A percentile compares a stretch with the other conserved stretches of the same genome.
Conservation (phyloP, 805 yeast species). For the Candida silvicultrix region DNA sequence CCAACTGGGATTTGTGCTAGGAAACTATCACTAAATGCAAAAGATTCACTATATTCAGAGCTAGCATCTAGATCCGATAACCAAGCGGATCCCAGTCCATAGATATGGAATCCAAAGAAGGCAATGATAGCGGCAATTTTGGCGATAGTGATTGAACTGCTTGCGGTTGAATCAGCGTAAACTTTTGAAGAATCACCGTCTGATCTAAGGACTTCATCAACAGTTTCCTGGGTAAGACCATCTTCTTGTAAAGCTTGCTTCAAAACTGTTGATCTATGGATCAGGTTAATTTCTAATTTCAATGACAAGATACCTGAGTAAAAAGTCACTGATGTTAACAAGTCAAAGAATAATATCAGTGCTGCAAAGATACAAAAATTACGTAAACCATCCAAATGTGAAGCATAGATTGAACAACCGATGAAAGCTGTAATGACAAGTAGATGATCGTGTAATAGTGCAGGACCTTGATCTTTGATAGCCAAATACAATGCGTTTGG, state of each 20-base stretch:
- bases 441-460: constrained; percentile 61
- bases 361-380: constrained; percentile 77
- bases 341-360: constrained; percentile 63
- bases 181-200: constrained; percentile 18
- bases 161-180: constrained; percentile 27
- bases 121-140: constrained; percentile 55
- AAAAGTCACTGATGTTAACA: constrained; percentile 70
- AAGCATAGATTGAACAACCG: constrained; percentile 58
- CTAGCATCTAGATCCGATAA: constrained; percentile 41
- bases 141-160: constrained; percentile 42
- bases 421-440: constrained; percentile 67
- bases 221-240: constrained; percentile 72
- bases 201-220: constrained; percentile 52
- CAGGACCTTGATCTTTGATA: constrained; percentile 29
- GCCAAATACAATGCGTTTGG: constrained; percentile 29
- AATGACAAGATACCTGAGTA: constrained; percentile 78
- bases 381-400: constrained; percentile 63
- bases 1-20: constrained; percentile 30
- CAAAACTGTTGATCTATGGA: constrained; percentile 73
- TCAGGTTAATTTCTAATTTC: constrained; percentile 82
- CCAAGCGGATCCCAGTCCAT: constrained; percentile 70
- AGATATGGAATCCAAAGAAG: constrained; percentile 58
- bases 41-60: constrained; percentile 12
- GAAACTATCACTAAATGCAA: constrained; percentile 20
- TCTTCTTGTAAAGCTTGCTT: constrained; percentile 86